phyloP scores from a whole-genome alignment of 78 protist species.

The Polysphondylium violaceum region DNA sequence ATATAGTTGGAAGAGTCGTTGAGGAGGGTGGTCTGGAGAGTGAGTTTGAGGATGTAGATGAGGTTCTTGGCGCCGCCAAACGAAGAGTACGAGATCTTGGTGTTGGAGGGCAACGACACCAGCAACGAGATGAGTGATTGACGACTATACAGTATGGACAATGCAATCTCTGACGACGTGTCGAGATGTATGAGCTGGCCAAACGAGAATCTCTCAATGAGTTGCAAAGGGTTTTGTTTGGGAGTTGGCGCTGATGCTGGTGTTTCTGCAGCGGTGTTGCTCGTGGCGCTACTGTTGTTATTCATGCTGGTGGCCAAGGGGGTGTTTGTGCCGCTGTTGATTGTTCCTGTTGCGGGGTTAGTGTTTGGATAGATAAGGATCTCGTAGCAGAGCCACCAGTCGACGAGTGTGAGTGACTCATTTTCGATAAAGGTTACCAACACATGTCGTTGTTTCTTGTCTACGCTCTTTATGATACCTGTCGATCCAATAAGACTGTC shows the following conservation, averaged over 20 bases:
- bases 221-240: conserved; percentile 22
- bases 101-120: conserved; percentile 17
- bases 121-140: conserved; percentile 52
- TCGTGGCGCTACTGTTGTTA: neutral
- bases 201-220: conserved; percentile 52
- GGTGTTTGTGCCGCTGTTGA: neutral
- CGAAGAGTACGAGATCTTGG: conserved; percentile 12
- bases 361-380: conserved; percentile 20
- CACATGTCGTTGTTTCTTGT: conserved; percentile 51
- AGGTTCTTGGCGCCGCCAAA: conserved; percentile 71
- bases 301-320: no score
- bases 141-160: conserved; percentile 49
- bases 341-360: neutral
- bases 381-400: conserved; percentile 76
- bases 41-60: conserved; percentile 51
- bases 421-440: conserved; percentile 34
- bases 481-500: conserved; percentile 64
- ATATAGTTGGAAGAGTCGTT: conserved; percentile 18
- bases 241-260: no score
- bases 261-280: neutral
- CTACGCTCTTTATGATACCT: conserved; percentile 66
- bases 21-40: conserved; percentile 23
- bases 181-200: conserved; percentile 45
- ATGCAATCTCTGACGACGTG: conserved; percentile 52
- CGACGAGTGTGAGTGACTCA: conserved; percentile 30